Conservation (phyloP, 768 basidiomycete species). For the Boletus rubropictus region DNA sequence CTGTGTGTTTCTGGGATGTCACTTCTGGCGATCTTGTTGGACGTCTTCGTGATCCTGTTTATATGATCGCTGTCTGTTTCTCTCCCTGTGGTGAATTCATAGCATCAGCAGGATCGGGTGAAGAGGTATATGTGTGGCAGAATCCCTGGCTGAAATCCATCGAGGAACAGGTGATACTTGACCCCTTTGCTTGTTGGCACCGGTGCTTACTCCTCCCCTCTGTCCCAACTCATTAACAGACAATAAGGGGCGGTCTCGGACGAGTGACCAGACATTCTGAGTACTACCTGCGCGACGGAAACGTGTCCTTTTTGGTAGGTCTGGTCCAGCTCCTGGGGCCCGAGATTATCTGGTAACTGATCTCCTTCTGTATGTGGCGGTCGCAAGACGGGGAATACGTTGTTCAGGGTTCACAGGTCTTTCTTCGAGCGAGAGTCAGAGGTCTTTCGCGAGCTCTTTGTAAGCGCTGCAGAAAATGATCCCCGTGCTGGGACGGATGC, state of each 20-base stretch:
- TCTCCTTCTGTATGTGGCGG: background rate
- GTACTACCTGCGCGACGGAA: constrained; percentile 12
- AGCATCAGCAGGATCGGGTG: background rate
- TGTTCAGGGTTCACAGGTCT: constrained; percentile 50
- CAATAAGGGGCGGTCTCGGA: constrained; percentile 12
- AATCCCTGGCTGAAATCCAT: background rate
- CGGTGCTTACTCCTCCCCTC: too few relatives aligned
- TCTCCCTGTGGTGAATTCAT: background rate
- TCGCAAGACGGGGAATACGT: constrained; percentile 42
- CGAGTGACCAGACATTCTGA: constrained; percentile 2
- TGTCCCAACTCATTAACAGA: background rate
- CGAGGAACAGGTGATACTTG: background rate
- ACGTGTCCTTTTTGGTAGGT: constrained; percentile 16
- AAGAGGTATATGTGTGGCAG: constrained; percentile 3
- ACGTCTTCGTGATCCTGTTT: background rate
- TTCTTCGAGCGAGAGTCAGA: constrained; percentile 56
- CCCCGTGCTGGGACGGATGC: constrained; percentile 33
- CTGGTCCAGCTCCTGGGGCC: background rate
- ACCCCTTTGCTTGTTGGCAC: too few relatives aligned
- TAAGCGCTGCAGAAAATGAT: constrained; percentile 23
- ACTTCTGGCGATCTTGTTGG: background rate
- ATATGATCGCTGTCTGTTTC: background rate
- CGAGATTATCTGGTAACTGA: constrained; percentile 3
- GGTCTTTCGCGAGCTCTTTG: constrained; percentile 36
- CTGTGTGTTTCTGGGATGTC: constrained; percentile 10